Percentiles rank a stretch among this genome's conserved stretches.
phyloP scores from a whole-genome alignment of 129 eudicot species.

The Erigeron canadensis region DNA sequence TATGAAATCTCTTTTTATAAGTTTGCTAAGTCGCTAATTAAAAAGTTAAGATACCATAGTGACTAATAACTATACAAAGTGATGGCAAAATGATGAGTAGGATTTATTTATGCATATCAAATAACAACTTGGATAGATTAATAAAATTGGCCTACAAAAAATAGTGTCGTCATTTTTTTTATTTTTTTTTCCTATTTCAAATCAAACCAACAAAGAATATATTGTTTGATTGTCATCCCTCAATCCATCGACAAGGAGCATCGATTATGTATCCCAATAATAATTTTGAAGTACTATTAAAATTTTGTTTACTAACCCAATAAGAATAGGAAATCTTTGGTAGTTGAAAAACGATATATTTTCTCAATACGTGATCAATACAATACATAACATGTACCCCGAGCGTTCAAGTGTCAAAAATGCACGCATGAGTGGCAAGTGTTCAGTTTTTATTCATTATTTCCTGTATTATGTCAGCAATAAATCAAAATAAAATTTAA shows the following conservation, averaged over 20 bases:
- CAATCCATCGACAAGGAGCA: constrained; percentile 16
- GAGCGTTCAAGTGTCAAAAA: neutral
- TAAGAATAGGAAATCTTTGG: neutral
- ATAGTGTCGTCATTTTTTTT: neutral
- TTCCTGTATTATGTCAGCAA: no score
- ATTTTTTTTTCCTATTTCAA: neutral
- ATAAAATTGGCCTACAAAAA: neutral
- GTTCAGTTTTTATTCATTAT: no score
- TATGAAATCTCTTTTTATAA: no score
- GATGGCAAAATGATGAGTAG: no score
- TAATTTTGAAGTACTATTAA: neutral
- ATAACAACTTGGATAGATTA: neutral
- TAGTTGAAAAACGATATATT: neutral
- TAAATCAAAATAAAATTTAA: no score
- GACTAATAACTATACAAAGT: no score
- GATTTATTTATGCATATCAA: no score
- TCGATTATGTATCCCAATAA: constrained; percentile 8
- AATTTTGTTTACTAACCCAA: neutral
- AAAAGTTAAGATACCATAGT: no score
- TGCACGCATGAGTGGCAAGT: no score
- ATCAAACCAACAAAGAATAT: constrained; percentile 25
- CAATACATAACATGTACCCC: neutral
- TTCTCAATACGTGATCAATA: neutral
- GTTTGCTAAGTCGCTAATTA: no score
- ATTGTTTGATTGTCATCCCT: constrained; percentile 10